These are phyloP conservation scores for Cercospora berteroae DNA, from an alignment of 2,329 filamentous ascomycete species.

Conservation along the genomic window DNA sequence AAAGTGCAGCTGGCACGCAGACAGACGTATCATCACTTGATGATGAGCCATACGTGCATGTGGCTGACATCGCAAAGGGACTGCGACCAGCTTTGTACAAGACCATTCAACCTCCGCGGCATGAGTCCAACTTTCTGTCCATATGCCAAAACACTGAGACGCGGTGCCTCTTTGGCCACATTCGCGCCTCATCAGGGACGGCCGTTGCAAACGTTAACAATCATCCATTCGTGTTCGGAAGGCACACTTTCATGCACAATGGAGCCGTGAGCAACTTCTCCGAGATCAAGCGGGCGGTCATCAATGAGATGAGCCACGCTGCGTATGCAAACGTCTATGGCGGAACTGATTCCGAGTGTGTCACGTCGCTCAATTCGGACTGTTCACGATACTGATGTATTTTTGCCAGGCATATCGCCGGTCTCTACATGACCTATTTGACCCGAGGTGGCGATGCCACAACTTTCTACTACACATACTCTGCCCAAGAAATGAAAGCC, in stretches of 20 bases:
- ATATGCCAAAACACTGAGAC: conserved; percentile 54
- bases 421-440: conserved; percentile 50
- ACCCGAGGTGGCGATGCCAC: conserved; percentile 33
- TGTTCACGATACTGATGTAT: background rate
- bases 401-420: conserved; percentile 42
- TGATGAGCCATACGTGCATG: conserved; percentile 1
- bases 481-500: conserved; percentile 43
- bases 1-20: conserved; percentile 31
- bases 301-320: conserved; percentile 47
- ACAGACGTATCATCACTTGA: conserved; percentile 29
- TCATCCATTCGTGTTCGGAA: conserved; percentile 56
- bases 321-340: conserved; percentile 51
- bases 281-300: conserved; percentile 48
- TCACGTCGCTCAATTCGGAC: conserved; percentile 25
- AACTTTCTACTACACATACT: conserved; percentile 42
- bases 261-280: conserved; percentile 51
- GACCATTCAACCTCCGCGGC: conserved; percentile 51
- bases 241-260: conserved; percentile 58
- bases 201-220: conserved; percentile 53
- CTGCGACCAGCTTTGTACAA: conserved; percentile 54
- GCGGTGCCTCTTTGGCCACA: conserved; percentile 53
- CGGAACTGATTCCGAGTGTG: conserved; percentile 52
- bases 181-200: conserved; percentile 51
- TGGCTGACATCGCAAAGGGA: conserved; percentile 23
- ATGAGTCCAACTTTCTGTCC: conserved; percentile 55